phyloP scores from a whole-genome alignment of 2,329 filamentous ascomycete species.

The Fusarium domesticum region DNA sequence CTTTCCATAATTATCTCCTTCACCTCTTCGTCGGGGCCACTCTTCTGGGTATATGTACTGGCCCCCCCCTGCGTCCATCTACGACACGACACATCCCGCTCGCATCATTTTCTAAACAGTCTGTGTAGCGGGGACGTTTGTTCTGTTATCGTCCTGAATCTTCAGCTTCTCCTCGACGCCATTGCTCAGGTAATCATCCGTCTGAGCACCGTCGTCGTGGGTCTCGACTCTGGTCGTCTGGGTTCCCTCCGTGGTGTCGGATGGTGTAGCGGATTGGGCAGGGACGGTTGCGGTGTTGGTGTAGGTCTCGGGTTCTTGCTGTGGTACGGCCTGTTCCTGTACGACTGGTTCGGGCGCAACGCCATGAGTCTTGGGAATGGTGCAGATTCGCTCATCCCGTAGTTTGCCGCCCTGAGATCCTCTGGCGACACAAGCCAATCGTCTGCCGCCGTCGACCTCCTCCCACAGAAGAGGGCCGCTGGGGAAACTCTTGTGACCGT shows the following conservation, averaged over 20 bases:
- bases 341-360: conserved; percentile 9
- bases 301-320: background rate
- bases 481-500: conserved; percentile 52
- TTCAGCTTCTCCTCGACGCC: conserved; percentile 34
- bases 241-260: conserved; percentile 26
- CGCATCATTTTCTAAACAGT: conserved; percentile 9
- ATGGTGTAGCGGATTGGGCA: background rate
- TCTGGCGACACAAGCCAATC: conserved; percentile 52
- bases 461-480: conserved; percentile 57
- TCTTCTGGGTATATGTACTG: conserved; percentile 8
- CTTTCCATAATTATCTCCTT: background rate
- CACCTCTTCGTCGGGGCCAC: background rate
- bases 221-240: conserved; percentile 24
- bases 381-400: conserved; percentile 49
- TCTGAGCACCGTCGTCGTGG: conserved; percentile 29
- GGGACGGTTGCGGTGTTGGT: conserved; percentile 2
- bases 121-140: conserved; percentile 9
- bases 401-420: conserved; percentile 47
- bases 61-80: conserved; percentile 11
- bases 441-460: conserved; percentile 41
- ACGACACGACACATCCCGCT: conserved; percentile 5
- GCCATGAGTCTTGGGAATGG: conserved; percentile 43
- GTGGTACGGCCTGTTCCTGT: conserved; percentile 1
- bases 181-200: conserved; percentile 29
- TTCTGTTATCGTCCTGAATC: conserved; percentile 28